Conservation (phyloP, 2,329 filamentous ascomycete species). For the Fusarium tanahbumbuense region DNA sequence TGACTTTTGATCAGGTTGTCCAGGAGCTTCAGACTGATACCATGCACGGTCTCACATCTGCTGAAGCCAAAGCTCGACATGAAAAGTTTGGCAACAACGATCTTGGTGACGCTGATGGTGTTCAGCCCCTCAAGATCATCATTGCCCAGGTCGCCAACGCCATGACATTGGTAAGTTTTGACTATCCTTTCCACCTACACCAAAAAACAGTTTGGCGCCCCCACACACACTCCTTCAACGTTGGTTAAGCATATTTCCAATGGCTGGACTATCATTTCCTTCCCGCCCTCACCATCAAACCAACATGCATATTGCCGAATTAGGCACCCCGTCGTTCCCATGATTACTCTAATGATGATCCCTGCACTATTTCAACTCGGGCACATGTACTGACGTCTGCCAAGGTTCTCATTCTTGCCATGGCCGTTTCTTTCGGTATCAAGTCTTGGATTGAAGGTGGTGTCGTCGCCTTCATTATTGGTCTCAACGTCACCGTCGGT, state of each 20-base stretch:
- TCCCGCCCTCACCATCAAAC: too few species aligned
- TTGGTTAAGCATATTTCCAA: conserved; percentile 31
- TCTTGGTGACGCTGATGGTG: conserved; percentile 59
- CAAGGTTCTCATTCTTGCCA: conserved; percentile 65
- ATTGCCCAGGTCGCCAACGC: conserved; percentile 75
- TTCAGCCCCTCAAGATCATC: conserved; percentile 68
- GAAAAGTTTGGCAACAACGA: conserved; percentile 69
- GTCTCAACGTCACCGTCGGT: conserved; percentile 68
- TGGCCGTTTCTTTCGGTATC: conserved; percentile 68
- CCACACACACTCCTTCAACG: conserved; percentile 11
- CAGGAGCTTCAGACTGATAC: conserved; percentile 64
- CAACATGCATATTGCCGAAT: conserved; percentile 51
- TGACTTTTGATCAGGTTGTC: conserved; percentile 61
- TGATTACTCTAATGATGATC: conserved; percentile 56
- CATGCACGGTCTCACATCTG: conserved; percentile 64
- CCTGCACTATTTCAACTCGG: too few species aligned
- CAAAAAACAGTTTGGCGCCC: not conserved
- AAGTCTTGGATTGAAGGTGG: conserved; percentile 70
- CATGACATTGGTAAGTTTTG: conserved; percentile 69
- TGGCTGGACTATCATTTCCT: not conserved
- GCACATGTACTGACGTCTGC: conserved; percentile 30
- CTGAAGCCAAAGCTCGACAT: conserved; percentile 63
- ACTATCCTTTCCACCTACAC: not conserved
- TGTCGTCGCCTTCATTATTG: conserved; percentile 67
- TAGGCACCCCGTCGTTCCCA: conserved; percentile 56